Base-by-base conservation (phyloP, 2,329 filamentous ascomycete genomes). In the Ophiosphaerella narmari region DNA sequence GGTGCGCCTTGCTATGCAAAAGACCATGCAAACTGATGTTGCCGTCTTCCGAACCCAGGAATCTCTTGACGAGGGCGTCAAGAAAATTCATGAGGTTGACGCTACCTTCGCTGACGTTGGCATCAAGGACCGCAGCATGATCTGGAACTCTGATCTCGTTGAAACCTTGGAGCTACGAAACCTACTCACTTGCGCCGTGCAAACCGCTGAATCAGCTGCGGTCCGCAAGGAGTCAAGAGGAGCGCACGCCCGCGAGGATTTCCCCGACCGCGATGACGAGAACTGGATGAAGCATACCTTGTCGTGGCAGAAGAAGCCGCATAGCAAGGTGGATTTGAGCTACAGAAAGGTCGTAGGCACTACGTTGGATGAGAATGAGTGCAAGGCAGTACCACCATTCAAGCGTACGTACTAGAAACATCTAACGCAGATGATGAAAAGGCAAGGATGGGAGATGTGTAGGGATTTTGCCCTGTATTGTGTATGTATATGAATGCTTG, bases 251-350 rank as follows among this genome's bases (percentile, higher is more conserved):
- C 89, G 94, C 63, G 94, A 99, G 81, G 94, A 99, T 74, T 97
- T 77, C 83, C 93, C 93, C 50, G 92, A 97, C 14, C 88, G 94
- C 80, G 90, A 97, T 72, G 94, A 99, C 73, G 82, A 87, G 77
- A 88, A 95, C 76, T 97, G 93, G 93, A 97, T 97, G 93, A 97
- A 97, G 87, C 94, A 99, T 84, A 96, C 91, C 39, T 84, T 99
- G 55, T 91, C 88, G 62, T 99, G 88, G 88, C 94, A 99, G 83
- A 95, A 91, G 87, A 75, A 87, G 72, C 90, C 92, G 31, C 93
- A 97, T 70, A 89, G 88, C 72, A 85, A 91, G 79, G 86, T 94
- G 48, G 88, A 97, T 55, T 81, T 97, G 57, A 81, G 85, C 57
- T 97, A 97, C 84, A 86, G 94, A 75, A 81, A 82, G 59, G 94